Evolutionary conservation across 805 yeast genomes (phyloP), one percentile per base, ranked within the genome.

Genomic region (Hanseniaspora jakobsenii): DNA sequence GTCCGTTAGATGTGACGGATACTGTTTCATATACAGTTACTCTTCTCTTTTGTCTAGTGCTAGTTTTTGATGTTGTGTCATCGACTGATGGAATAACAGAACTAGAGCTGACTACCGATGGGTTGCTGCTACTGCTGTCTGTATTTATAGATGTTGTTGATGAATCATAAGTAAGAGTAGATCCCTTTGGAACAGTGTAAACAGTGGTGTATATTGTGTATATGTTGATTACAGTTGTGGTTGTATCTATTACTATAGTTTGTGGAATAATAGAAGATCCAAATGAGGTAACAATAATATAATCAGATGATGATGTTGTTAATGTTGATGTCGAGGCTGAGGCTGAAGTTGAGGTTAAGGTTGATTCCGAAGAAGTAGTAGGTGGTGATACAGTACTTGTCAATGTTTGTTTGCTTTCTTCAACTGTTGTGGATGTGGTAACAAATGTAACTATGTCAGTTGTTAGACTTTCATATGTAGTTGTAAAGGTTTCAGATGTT

Each of bases 1-100:
- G 24, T 12, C 21, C 47, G 9, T 42, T 44, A 12, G 40, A 22
- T 7, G 47, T 44, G 9, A 44, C 37, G 8, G 47, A 44, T 4
- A 44, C 43, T n/a, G 47, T 44, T 32, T 44, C 47, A 16, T 31
- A 44, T 12, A 44, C 23, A 8, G 47, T 44, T 13, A 44, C 42
- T 17, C 26, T 44, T 36, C 47, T 37, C 34, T 44, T 44, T 28
- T 37, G 30, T 16, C 32, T 44, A 16, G 47, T 44, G 10, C 10
- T 31, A 13, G 36, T 13, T 6, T 14, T 6, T 13, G 29, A 32
- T 28, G 24, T n/a, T 16, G 36, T n/a, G n/a, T n/a, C n/a, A n/a
- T n/a, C n/a, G n/a, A n/a, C 5, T 6, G 36, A 32, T 13, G 24
- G 19, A 32, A 19, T 5, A n/a, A 13, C 28, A 21, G 38, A 21